Conservation (phyloP, 2,329 filamentous ascomycete species). For the Biscogniauxia marginata region DNA sequence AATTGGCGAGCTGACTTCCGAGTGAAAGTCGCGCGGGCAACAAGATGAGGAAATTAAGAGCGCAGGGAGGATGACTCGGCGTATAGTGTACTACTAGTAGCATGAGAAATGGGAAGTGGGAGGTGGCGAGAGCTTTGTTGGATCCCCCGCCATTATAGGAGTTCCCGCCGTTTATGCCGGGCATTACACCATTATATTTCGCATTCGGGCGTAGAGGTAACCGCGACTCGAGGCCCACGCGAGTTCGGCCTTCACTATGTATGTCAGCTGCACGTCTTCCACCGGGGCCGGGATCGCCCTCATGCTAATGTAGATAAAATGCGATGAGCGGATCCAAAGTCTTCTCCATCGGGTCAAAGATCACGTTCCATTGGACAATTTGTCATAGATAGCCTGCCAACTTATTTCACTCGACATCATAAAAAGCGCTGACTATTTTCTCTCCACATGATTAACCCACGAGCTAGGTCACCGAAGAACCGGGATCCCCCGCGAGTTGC, state of each 20-base stretch:
- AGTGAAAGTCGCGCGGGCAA: conserved; percentile 15
- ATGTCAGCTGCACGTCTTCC: background rate
- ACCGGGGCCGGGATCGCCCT: background rate
- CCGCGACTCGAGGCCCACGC: background rate
- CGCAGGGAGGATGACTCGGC: background rate
- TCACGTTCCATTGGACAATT: background rate
- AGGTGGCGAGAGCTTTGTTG: background rate
- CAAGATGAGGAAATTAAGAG: background rate
- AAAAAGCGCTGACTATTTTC: background rate
- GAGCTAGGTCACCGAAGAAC: background rate
- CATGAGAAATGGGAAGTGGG: background rate
- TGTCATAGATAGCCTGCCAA: background rate
- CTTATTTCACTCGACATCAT: background rate
- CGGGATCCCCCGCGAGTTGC: background rate
- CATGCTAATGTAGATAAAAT: background rate
- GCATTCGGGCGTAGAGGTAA: background rate
- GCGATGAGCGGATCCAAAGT: background rate
- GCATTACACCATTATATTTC: background rate
- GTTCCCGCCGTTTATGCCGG: background rate
- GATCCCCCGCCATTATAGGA: background rate
- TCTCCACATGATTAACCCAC: background rate
- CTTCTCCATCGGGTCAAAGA: background rate
- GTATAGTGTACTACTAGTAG: background rate
- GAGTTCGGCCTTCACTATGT: background rate
- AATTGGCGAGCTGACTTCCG: conserved; percentile 71